Evolutionary conservation across 1,284 basidiomycete genomes (phyloP).

Genomic region (Microbotryum scabiosae): DNA sequence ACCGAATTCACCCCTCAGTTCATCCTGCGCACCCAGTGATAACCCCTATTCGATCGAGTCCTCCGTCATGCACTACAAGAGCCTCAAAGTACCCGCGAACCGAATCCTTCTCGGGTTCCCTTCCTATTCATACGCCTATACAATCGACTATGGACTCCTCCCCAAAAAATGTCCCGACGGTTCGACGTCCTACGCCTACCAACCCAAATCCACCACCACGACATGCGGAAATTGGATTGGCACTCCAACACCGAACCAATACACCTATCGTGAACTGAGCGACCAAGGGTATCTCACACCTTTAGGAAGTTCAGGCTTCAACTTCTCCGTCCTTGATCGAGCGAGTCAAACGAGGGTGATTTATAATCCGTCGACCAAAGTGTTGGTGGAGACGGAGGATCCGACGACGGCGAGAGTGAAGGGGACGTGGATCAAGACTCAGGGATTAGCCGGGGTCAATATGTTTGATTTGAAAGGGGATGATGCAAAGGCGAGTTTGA

Average conservation of each 20-base stretch:
- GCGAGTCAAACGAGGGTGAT: too few relatives aligned
- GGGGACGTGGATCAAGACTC: too few relatives aligned
- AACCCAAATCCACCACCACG: not conserved
- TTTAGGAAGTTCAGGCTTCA: too few relatives aligned
- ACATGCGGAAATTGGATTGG: constrained; percentile 20
- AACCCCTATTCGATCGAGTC: constrained; percentile 1
- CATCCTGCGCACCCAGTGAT: constrained; percentile 1
- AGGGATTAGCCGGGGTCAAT: too few relatives aligned
- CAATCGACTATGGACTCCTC: not conserved
- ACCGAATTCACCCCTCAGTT: constrained; percentile 10
- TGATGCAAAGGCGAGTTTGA: too few relatives aligned
- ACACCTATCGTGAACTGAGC: not conserved
- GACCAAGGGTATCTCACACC: too few relatives aligned
- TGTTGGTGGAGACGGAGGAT: too few relatives aligned
- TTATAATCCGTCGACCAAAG: too few relatives aligned
- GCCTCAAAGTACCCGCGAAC: constrained; percentile 1
- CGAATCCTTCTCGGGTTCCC: constrained; percentile 17
- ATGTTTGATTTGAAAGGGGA: too few relatives aligned
- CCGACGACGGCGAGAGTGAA: too few relatives aligned
- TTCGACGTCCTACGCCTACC: not conserved
- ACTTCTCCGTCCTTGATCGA: too few relatives aligned
- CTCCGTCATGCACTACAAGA: not conserved
- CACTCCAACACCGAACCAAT: constrained; percentile 4
- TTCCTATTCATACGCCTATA: constrained; percentile 14
- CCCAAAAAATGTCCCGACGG: constrained; percentile 14